Percentiles rank a stretch among this genome's conserved stretches.
Evolutionary conservation across 1,284 basidiomycete species (phyloP).

Genomic region (Cryptococcus sp.): DNA sequence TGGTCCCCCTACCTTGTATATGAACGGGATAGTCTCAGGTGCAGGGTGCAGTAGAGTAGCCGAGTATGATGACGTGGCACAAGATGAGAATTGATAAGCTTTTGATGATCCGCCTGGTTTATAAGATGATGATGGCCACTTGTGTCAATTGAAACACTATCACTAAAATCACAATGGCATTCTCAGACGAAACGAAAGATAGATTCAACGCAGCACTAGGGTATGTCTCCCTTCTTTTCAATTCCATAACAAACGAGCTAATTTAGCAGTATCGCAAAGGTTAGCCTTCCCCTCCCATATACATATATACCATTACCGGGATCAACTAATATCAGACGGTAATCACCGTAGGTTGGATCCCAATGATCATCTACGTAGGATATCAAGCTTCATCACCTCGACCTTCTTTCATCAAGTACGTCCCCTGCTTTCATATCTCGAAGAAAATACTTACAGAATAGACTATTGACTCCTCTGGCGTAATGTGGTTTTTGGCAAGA

Average conservation of each 20-base stretch:
- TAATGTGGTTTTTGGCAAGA: conserved; percentile 49
- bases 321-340: conserved; percentile 66
- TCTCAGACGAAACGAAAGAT: conserved; percentile 50
- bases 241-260: neutral
- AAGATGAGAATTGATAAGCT: too few species aligned
- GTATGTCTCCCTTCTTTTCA: conserved; percentile 18
- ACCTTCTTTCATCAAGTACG: conserved; percentile 88
- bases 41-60: too few species aligned
- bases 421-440: neutral
- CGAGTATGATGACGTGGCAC: too few species aligned
- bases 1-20: too few species aligned
- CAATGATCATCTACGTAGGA: conserved; percentile 87
- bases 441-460: conserved; percentile 34
- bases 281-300: conserved; percentile 7
- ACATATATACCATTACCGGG: neutral
- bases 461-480: conserved; percentile 83
- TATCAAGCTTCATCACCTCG: conserved; percentile 83
- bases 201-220: conserved; percentile 46
- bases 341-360: conserved; percentile 89
- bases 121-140: neutral
- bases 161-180: conserved; percentile 34
- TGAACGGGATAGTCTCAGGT: too few species aligned
- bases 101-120: too few species aligned
- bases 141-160: neutral
- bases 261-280: conserved; percentile 32